Percentiles rank a stretch among this genome's conserved stretches.
Conservation (phyloP, 2,329 filamentous ascomycete genomes). For the Fusarium abutilonis region DNA sequence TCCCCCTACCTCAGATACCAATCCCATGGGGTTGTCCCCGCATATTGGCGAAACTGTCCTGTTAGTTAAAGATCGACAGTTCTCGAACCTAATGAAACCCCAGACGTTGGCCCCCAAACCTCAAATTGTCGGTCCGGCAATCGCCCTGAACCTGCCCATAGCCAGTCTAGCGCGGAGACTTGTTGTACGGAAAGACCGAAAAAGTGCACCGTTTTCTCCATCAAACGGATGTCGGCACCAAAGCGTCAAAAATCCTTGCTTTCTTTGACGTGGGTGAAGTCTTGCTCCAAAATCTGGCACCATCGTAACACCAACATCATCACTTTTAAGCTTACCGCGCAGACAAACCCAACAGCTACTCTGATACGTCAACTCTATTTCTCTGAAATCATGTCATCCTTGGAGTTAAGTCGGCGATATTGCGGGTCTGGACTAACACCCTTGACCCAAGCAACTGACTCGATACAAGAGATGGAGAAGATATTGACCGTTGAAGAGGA, state of each 20-base stretch:
- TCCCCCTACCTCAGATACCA: conserved; percentile 1
- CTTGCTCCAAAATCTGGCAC: neutral
- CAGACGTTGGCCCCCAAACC: neutral
- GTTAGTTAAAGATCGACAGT: conserved; percentile 4
- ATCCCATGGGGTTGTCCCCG: conserved; percentile 22
- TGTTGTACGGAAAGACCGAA: conserved; percentile 15
- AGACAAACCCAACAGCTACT: too few relatives aligned
- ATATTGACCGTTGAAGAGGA: too few relatives aligned
- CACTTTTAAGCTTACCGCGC: neutral
- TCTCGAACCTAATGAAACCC: neutral
- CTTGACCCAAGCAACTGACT: too few relatives aligned
- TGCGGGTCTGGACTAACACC: too few relatives aligned
- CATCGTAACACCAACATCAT: neutral
- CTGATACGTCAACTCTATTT: too few relatives aligned
- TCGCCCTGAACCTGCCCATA: neutral
- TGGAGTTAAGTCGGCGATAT: too few relatives aligned
- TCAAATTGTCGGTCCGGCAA: conserved; percentile 24
- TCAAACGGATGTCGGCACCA: conserved; percentile 26
- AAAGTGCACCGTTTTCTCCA: conserved; percentile 21
- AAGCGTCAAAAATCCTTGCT: neutral
- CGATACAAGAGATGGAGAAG: too few relatives aligned
- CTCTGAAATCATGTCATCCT: too few relatives aligned
- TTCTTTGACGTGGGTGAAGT: too few relatives aligned
- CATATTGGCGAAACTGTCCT: conserved; percentile 13
- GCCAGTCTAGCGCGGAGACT: conserved; percentile 18